Evolutionary conservation across 2,329 filamentous ascomycete genomes (phyloP).

Genomic region (Epichloe bromicola): DNA sequence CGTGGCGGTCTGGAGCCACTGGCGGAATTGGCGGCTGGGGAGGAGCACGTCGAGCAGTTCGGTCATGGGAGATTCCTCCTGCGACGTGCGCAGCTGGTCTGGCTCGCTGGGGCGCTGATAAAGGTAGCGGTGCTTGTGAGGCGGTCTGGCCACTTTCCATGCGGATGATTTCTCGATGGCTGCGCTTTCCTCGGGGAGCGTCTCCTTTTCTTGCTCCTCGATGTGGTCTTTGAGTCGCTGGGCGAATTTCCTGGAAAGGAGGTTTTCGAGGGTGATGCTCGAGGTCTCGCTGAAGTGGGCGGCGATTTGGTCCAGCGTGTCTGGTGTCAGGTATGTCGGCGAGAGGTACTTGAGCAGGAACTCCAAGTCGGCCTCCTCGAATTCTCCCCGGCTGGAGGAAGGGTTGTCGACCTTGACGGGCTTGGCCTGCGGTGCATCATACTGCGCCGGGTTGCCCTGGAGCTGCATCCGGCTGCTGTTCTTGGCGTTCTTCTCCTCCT

Average conservation of each 20-base stretch:
- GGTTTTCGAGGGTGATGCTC: conserved; percentile 66
- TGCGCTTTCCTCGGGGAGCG: conserved; percentile 31
- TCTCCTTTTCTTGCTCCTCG: conserved; percentile 44
- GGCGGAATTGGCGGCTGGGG: conserved; percentile 72
- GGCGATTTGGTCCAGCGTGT: conserved; percentile 71
- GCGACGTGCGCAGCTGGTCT: conserved; percentile 20
- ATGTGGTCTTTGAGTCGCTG: conserved; percentile 59
- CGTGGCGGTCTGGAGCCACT: conserved; percentile 80
- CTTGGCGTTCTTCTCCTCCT: conserved; percentile 78
- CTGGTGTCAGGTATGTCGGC: conserved; percentile 81
- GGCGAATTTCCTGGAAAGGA: conserved; percentile 69
- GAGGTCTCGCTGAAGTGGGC: conserved; percentile 73
- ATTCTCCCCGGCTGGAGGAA: conserved; percentile 35
- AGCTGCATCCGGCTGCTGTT: conserved; percentile 88
- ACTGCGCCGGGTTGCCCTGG: conserved; percentile 79
- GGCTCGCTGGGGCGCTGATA: conserved; percentile 51
- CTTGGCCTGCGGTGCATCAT: conserved; percentile 63
- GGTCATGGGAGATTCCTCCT: conserved; percentile 47
- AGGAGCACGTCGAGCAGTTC: conserved; percentile 73
- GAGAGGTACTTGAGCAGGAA: conserved; percentile 86
- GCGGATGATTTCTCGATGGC: conserved; percentile 44
- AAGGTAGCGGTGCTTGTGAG: conserved; percentile 89
- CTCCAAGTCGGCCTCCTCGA: conserved; percentile 71
- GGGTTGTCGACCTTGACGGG: conserved; percentile 34
- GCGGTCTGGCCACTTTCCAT: conserved; percentile 73